Evolutionary conservation across 768 basidiomycete species (phyloP).

Genomic region (Cubamyces lactineus): DNA sequence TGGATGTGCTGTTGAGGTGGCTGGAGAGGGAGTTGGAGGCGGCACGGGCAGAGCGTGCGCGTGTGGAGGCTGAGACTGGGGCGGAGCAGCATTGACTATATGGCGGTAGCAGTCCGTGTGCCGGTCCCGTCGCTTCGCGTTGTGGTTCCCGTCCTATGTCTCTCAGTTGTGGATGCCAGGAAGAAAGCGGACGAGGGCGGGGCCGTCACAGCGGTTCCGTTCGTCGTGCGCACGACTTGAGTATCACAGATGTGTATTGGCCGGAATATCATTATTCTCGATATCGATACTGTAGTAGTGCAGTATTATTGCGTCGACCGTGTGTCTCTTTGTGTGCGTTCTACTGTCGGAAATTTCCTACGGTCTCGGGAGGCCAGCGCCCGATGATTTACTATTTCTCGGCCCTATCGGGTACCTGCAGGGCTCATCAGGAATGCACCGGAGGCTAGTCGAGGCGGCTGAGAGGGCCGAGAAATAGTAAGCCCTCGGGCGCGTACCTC

Average conservation of each 20-base stretch:
- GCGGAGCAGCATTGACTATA: constrained; percentile 44
- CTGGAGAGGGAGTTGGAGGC: constrained; percentile 65
- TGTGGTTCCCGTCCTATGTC: background rate
- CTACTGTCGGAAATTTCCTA: no score
- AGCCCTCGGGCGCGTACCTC: no score
- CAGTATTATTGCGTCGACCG: background rate
- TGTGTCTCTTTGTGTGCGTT: background rate
- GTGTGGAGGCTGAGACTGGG: constrained; percentile 51
- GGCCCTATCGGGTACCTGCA: no score
- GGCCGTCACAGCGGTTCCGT: background rate
- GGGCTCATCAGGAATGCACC: no score
- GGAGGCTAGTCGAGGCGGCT: no score
- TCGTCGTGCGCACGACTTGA: background rate
- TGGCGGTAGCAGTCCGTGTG: constrained; percentile 22
- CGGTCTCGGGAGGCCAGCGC: no score
- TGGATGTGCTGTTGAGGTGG: constrained; percentile 43
- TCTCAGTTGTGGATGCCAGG: no score
- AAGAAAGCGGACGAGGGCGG: background rate
- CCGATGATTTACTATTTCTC: no score
- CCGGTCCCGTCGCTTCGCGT: background rate
- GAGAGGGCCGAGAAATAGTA: no score
- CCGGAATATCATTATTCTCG: background rate
- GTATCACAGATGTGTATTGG: background rate
- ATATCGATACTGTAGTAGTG: constrained; percentile 1
- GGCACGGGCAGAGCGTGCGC: constrained; percentile 59